These are phyloP conservation scores for Hibiscus mutabilis DNA, from an alignment of 345 rosid genomes.

Conservation along the genomic window DNA sequence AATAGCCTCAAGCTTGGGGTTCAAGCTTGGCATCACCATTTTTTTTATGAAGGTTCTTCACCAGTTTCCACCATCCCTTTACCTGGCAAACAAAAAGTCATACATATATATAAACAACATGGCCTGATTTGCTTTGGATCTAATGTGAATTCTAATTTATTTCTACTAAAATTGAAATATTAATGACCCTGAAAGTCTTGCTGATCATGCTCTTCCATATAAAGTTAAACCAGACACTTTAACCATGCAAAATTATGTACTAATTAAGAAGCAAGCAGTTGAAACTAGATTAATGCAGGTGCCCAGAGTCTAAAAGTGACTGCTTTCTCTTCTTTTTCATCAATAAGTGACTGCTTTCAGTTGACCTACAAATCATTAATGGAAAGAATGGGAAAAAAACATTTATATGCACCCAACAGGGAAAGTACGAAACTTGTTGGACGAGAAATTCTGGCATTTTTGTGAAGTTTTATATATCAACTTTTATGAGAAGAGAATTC, in stretches of 20 bases:
- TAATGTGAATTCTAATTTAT: no score
- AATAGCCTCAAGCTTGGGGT: conserved; percentile 15
- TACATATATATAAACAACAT: no score
- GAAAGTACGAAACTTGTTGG: conserved; percentile 6
- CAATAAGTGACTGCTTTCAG: conserved; percentile 2
- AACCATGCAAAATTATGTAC: neutral
- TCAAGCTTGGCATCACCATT: no score
- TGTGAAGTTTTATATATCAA: neutral
- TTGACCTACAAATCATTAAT: conserved; percentile 24
- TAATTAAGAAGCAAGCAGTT: no score
- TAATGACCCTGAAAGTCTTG: no score
- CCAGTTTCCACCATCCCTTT: conserved; percentile 23
- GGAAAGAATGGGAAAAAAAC: neutral
- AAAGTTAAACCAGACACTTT: no score
- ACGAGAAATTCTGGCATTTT: neutral
- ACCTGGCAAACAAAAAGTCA: conserved; percentile 22
- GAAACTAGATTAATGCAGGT: no score
- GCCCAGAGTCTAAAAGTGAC: conserved; percentile 16
- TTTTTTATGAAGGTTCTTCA: conserved; percentile 18
- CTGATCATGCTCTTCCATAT: no score
- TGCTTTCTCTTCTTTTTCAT: no score
- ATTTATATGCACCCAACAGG: conserved; percentile 4
- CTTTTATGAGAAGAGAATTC: no score
- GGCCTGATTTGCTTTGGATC: no score
- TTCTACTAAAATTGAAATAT: no score